Evolutionary conservation across 192 early-diverging fungal species (phyloP).

Genomic region (Coemansia sp.): DNA sequence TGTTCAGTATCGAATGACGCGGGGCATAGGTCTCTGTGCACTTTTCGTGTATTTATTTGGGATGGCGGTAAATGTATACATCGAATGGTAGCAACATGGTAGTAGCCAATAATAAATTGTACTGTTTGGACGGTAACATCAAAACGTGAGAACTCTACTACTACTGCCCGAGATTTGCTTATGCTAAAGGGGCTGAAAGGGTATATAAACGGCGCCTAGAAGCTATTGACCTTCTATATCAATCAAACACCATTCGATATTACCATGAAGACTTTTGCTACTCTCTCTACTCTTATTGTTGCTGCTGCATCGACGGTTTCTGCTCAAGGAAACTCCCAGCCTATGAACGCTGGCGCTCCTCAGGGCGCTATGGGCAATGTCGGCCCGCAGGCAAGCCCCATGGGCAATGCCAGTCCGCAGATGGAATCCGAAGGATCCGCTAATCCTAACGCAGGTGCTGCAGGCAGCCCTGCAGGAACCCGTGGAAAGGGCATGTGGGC

Average conservation of each 20-base stretch:
- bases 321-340: constrained; percentile 29
- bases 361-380: constrained; percentile 28
- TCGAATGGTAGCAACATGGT: constrained; percentile 50
- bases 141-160: no score
- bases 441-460: constrained; percentile 36
- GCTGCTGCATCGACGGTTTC: constrained; percentile 29
- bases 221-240: no score
- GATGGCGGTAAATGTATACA: constrained; percentile 60
- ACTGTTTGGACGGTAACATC: background rate
- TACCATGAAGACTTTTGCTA: constrained; percentile 42
- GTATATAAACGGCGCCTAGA: no score
- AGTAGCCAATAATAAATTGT: background rate
- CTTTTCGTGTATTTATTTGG: constrained; percentile 60
- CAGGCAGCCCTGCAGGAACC: constrained; percentile 45
- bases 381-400: constrained; percentile 6
- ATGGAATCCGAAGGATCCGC: constrained; percentile 29
- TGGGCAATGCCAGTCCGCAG: constrained; percentile 16
- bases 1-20: constrained; percentile 63
- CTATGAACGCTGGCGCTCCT: constrained; percentile 27
- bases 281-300: constrained; percentile 18
- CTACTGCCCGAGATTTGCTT: no score
- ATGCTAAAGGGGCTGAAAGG: no score
- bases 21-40: constrained; percentile 57
- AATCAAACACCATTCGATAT: background rate
- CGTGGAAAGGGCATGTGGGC: constrained; percentile 54